These are phyloP conservation scores for Hirsutella thompsonii DNA, from an alignment of 2,329 filamentous ascomycete genomes.

Conservation along the genomic window DNA sequence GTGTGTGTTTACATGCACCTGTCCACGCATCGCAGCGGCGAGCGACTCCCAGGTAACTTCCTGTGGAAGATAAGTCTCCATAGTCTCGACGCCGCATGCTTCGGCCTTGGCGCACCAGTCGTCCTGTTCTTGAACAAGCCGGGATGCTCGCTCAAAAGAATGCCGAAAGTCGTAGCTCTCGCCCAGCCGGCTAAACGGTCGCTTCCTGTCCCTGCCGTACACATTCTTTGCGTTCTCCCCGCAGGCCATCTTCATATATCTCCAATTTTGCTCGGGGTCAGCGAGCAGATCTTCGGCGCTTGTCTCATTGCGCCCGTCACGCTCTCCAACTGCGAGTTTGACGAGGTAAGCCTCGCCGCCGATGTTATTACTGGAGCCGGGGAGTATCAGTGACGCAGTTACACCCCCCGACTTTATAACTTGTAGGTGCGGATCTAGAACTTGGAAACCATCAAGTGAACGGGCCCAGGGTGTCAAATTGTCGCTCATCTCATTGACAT, in stretches of 20 bases:
- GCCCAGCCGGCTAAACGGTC: slow-evolving; percentile 48
- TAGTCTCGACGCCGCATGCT: slow-evolving; percentile 30
- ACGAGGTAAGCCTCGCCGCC: slow-evolving; percentile 58
- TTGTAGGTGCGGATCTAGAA: slow-evolving; percentile 50
- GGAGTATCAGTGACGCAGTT: slow-evolving; percentile 53
- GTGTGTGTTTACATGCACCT: slow-evolving; percentile 58
- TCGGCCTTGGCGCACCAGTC: slow-evolving; percentile 54
- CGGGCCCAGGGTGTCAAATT: slow-evolving; percentile 58
- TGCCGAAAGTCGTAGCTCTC: slow-evolving; percentile 59
- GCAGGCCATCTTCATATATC: slow-evolving; percentile 68
- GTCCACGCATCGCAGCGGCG: slow-evolving; percentile 48
- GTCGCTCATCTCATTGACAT: slow-evolving; percentile 49
- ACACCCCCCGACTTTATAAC: slow-evolving; percentile 64
- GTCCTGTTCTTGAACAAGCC: slow-evolving; percentile 45
- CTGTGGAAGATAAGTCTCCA: slow-evolving; percentile 46
- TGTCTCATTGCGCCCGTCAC: slow-evolving; percentile 48
- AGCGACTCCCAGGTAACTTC: slow-evolving; percentile 52
- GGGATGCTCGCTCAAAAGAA: slow-evolving; percentile 49
- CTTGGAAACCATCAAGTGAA: slow-evolving; percentile 51
- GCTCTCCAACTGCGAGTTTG: slow-evolving; percentile 51
- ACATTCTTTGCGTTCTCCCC: slow-evolving; percentile 56
- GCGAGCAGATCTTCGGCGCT: slow-evolving; percentile 52
- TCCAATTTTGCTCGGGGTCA: slow-evolving; percentile 50
- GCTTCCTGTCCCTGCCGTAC: slow-evolving; percentile 41
- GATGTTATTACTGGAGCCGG: slow-evolving; percentile 61